Conservation (phyloP, 805 yeast species). For the Wickerhamomyces alni region DNA sequence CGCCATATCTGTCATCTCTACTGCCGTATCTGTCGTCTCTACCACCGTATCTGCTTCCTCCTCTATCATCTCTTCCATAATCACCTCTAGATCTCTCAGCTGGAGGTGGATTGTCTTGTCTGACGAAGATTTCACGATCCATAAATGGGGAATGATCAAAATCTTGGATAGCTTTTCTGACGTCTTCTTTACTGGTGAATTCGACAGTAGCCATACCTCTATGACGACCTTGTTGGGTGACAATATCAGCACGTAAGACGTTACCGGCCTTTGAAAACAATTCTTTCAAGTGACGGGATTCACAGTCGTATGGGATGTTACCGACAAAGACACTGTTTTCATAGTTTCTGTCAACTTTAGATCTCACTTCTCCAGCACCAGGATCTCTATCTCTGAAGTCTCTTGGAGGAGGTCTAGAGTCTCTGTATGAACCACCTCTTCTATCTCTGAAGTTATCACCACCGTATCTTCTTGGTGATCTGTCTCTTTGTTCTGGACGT, state of each 20-base stretch:
- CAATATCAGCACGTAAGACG: constrained; percentile 77
- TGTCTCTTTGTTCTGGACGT: constrained; percentile 20
- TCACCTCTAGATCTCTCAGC: constrained; percentile 13
- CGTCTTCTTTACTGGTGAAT: constrained; percentile 58
- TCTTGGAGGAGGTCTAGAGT: constrained; percentile 21
- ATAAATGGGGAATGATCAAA: constrained; percentile 58
- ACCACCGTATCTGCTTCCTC: constrained; percentile 14
- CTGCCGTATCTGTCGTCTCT: constrained; percentile 20
- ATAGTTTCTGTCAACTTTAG: constrained; percentile 49
- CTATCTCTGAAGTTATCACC: constrained; percentile 36
- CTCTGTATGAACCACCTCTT: constrained; percentile 25
- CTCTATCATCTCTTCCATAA: constrained; percentile 23
- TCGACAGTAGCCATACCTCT: constrained; percentile 93
- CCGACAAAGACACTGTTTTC: constrained; percentile 69
- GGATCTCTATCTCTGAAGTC: constrained; percentile 26
- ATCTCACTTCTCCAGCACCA: constrained; percentile 13
- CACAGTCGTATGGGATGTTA: constrained; percentile 60
- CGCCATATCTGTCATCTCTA: constrained; percentile 7
- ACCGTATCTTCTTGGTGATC: constrained; percentile 27
- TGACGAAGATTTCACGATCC: constrained; percentile 80
- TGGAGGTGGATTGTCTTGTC: constrained; percentile 90
- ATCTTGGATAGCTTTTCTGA: constrained; percentile 61
- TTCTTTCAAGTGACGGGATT: constrained; percentile 53
- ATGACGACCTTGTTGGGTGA: constrained; percentile 70
- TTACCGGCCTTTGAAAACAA: constrained; percentile 56